Base-by-base conservation (phyloP, 768 basidiomycete species). In the Trametes cingulata region DNA sequence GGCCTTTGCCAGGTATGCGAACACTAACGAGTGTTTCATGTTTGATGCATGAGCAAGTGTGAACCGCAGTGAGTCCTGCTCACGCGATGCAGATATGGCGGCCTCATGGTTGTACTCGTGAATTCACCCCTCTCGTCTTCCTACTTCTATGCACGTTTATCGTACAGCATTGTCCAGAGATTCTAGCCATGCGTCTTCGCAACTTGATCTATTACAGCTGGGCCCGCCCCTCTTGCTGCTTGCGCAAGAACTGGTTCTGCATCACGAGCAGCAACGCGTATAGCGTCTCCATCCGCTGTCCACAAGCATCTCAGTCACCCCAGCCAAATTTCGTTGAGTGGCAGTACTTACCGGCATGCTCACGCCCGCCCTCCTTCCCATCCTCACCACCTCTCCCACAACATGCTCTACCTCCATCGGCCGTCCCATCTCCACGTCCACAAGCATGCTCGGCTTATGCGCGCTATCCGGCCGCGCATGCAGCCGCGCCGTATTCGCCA, bases 321-420 rank as follows among this genome's bases (percentile, higher is more conserved):
- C 22, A 35, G 36, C 22, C 20, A n/a, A n/a, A n/a, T n/a, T n/a
- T n/a, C n/a, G n/a, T n/a, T n/a, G n/a, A n/a, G n/a, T n/a, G n/a
- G n/a, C n/a, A n/a, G n/a, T n/a, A 71, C 81, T 73, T 65, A 85
- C 85, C 29, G 85, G 85, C 36, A 84, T 69, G 13, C 75, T 69
- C 4, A 86, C 77, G 9, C 74, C 73, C 22, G 69, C 66, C 48
- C 76, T 73, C 64, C 72, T 76, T 0, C 81, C 85, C 73, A 84
- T 74, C 42, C 82, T 71, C 20, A 86, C 81, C 2, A 86, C 80
- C 60, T 85, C 81, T 0, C 88, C 87, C 4, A 88, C 59, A 41
- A 88, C 84, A 13, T 80, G 84, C 68, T 88, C 87, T 1, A 88
- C 81, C 72, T 89, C 87, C 60, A 87, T 80, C 39, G 87, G 85